Base-by-base conservation (phyloP, 1,284 basidiomycete genomes). In the Volvariella surrecta region DNA sequence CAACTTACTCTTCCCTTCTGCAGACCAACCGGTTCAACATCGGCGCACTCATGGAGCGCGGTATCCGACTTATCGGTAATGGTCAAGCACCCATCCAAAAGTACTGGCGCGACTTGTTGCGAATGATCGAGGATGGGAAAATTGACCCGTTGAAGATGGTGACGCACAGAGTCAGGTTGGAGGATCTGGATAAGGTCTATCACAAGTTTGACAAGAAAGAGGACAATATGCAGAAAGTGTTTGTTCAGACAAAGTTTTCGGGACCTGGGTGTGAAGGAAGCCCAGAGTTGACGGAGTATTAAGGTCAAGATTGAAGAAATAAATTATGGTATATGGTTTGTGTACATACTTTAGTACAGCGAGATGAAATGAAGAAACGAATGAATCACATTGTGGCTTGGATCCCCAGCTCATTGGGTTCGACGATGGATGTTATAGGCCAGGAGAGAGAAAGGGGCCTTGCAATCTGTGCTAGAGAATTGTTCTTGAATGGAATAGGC, bases 21-120 rank as follows among this genome's bases (percentile, higher is more conserved):
- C 24, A 28, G 24, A 28, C 79, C 20, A 83, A 84, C 57, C 72
- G 75, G 41, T 76, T 89, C 61, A 82, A 85, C 58, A 73, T 86
- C 39, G 82, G 82, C 2, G 79, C 84, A 0, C 54, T 89, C 39
- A 89, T 89, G 85, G 83, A 89, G 67, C 85, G 84, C 60, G 78
- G 79, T 1, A 62, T 83, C 15, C 64, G 80, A 49, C 64, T 84
- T 42, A 81, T 84, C 52, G 81, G 81, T 2, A 82, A 82, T 51
- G 81, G 82, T 1, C 79, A 81, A 62, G 84, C 84, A 0, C 85
- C 85, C 1, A 79, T 82, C 1, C 82, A 84, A 57, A 67, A 71
- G 42, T 88, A 85, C 63, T 87, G 83, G 82, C 64, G 84, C 43
- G 76, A 84, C n/a, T 30, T 4, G 6, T 22, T 15, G 28, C 51